Evolutionary conservation across 768 basidiomycete species (phyloP), one percentile per base, ranked within the genome.

Genomic region (Termitomyces sp.): DNA sequence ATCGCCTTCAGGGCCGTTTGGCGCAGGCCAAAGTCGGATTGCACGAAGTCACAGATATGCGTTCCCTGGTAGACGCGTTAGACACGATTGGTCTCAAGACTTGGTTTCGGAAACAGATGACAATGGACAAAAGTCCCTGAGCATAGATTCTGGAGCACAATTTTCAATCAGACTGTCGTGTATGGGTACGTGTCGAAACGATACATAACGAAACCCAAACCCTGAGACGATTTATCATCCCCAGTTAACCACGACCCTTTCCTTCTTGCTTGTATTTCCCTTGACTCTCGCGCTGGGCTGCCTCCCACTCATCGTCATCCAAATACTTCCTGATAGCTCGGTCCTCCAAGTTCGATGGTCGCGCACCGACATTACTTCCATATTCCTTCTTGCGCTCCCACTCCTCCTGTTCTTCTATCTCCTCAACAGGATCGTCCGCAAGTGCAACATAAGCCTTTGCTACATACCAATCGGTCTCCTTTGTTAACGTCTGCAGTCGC

Each of bases 231-330:
- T 11, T 42, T 15, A 43, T 19, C 38, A 32, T 45, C 50, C 48
- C 49, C 49, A 54, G 12, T 34, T 24, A 17, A 32, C n/a, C 15
- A 22, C 15, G 24, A 7, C 26, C 8, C 22, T 30, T 43, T 30
- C 48, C 47, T 58, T 58, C 57, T 57, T 32, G 17, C 22, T 45
- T 30, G 17, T 41, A 15, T 50, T 50, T 30, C 12, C 56, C 43
- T 48, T 53, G 26, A 37, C 35, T 42, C 37, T 46, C 37, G 8
- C 12, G 32, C 37, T 57, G 62, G n/a, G 59, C 64, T 48, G 70
- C 68, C 65, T 88, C 88, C 87, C 87, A 90, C 56, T 87, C 84
- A 1, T 77, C 74, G 58, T 90, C 87, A 46, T 86, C 84, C 53
- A 88, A 62, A 66, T 87, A 90, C 43, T 65, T 71, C 54, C 77